phyloP scores from a whole-genome alignment of 306 rosid species.

The Lagenaria siceraria region DNA sequence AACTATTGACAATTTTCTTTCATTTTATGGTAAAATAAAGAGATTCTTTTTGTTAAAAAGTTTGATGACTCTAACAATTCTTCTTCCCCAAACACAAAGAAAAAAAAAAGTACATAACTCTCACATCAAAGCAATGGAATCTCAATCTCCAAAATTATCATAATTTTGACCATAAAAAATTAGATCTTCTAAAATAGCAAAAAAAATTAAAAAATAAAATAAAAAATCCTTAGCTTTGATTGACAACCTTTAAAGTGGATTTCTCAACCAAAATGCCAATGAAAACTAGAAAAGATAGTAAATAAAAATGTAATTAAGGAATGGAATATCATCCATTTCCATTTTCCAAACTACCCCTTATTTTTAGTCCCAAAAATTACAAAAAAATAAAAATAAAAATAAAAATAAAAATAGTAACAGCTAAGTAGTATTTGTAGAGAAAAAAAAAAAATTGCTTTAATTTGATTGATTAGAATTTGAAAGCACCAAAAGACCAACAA shows the following conservation, averaged over 20 bases:
- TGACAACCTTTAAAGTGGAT: slow-evolving; percentile 1
- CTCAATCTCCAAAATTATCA: slow-evolving; percentile 4
- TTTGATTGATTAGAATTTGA: slow-evolving; percentile 35
- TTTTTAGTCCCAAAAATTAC: not conserved
- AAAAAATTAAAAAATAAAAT: not conserved
- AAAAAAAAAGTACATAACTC: not conserved
- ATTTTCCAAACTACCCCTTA: not conserved
- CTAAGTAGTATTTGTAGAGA: slow-evolving; percentile 33
- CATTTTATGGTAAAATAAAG: not conserved
- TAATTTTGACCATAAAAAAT: slow-evolving; percentile 1
- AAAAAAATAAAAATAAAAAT: not conserved
- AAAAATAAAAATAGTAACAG: not conserved
- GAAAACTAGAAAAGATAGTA: not conserved
- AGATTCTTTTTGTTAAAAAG: slow-evolving; percentile 1
- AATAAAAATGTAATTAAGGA: not conserved
- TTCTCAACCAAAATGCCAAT: not conserved
- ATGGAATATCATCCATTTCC: not conserved
- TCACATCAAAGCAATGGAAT: not conserved
- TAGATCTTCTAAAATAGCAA: not conserved
- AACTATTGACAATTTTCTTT: not conserved
- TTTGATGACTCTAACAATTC: not conserved
- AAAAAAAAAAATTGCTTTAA: slow-evolving; percentile 22
- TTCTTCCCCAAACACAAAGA: not conserved
- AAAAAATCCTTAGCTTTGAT: not conserved
- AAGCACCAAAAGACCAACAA: slow-evolving; percentile 29